Evolutionary conservation across 768 basidiomycete genomes (phyloP).

Genomic region (Suillus weaverae): DNA sequence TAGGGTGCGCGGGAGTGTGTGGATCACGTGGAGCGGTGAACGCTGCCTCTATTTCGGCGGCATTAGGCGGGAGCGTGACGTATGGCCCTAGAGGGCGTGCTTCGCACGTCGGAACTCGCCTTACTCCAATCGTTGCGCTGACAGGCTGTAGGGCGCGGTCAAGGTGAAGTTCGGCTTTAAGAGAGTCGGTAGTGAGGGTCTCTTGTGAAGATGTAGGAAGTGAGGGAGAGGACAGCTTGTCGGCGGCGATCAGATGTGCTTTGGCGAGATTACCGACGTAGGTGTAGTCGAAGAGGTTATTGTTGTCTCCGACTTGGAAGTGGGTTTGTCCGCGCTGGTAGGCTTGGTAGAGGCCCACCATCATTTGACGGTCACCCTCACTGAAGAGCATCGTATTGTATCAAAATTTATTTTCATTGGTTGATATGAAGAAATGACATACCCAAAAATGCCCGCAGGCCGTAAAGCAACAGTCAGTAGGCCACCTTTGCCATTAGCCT

Average conservation of each 20-base stretch:
- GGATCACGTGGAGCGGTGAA: constrained; percentile 49
- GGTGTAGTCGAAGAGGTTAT: constrained; percentile 93
- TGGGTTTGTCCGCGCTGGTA: constrained; percentile 82
- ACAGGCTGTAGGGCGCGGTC: constrained; percentile 58
- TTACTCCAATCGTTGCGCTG: constrained; percentile 60
- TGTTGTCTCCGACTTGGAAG: constrained; percentile 92
- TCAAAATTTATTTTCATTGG: neutral
- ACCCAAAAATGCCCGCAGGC: constrained; percentile 97
- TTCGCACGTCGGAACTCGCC: constrained; percentile 73
- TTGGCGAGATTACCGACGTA: constrained; percentile 95
- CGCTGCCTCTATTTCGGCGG: constrained; percentile 52
- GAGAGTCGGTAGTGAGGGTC: constrained; percentile 10
- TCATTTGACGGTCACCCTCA: constrained; percentile 87
- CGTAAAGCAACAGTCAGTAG: constrained; percentile 87
- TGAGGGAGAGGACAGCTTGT: constrained; percentile 66
- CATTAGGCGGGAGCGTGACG: constrained; percentile 58
- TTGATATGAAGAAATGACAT: constrained; percentile 23
- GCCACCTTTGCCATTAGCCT: constrained; percentile 82
- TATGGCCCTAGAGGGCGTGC: constrained; percentile 86
- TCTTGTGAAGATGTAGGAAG: constrained; percentile 39
- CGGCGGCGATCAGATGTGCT: constrained; percentile 91
- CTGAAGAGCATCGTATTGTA: constrained; percentile 37
- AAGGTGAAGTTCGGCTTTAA: constrained; percentile 41
- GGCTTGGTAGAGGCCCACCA: constrained; percentile 76
- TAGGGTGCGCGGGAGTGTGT: constrained; percentile 45